Conservation (phyloP, 768 basidiomycete genomes). For the Boletus reticuloceps region DNA sequence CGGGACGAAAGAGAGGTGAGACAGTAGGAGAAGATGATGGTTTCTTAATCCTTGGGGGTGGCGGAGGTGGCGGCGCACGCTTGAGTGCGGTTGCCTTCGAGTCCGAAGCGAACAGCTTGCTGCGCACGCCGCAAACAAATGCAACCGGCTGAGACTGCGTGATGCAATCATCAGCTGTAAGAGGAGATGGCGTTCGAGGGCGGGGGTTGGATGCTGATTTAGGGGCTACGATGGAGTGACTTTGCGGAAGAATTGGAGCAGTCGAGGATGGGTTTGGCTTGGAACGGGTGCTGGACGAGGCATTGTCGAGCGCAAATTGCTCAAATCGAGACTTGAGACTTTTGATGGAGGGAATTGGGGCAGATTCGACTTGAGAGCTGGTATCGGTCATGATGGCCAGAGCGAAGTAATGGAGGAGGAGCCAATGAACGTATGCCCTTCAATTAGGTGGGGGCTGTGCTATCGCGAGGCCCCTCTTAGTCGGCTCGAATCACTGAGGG, state of each 20-base stretch:
- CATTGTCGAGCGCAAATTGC: conserved; percentile 50
- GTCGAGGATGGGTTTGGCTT: conserved; percentile 1
- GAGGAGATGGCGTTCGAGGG: conserved; percentile 38
- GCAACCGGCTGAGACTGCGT: conserved; percentile 19
- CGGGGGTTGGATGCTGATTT: conserved; percentile 38
- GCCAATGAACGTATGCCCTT: neutral
- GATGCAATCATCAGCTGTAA: conserved; percentile 17
- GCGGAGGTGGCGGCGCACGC: conserved; percentile 60
- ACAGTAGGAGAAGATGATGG: conserved; percentile 37
- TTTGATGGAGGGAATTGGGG: conserved; percentile 60
- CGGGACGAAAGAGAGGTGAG: conserved; percentile 54
- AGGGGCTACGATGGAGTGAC: conserved; percentile 20
- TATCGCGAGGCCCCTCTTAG: neutral
- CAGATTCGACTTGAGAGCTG: conserved; percentile 45
- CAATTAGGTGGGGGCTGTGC: conserved; percentile 4
- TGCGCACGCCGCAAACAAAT: conserved; percentile 37
- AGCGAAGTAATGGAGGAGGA: neutral
- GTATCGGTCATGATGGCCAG: conserved; percentile 15
- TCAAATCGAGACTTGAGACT: conserved; percentile 72
- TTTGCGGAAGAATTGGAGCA: conserved; percentile 6
- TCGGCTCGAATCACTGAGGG: neutral
- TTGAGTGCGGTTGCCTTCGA: conserved; percentile 38
- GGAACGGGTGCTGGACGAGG: neutral
- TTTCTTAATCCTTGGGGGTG: conserved; percentile 37
- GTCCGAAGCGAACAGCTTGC: conserved; percentile 56